Conservation (phyloP, 306 rosid genomes). For the Arachis hypogaea region DNA sequence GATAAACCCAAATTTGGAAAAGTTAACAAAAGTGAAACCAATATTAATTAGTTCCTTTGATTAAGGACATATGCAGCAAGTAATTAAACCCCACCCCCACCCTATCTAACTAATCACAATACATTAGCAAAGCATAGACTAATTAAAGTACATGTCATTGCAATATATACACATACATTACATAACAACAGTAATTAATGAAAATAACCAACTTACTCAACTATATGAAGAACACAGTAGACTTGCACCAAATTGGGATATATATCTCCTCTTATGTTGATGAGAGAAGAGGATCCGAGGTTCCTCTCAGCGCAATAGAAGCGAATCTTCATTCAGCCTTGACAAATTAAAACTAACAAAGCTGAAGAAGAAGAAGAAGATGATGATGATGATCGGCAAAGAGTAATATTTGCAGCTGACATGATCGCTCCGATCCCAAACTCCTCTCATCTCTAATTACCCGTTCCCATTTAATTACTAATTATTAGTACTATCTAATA, state of each 20-base stretch:
- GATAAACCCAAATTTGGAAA: conserved; percentile 22
- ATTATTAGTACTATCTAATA: conserved; percentile 3
- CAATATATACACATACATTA: conserved; percentile 44
- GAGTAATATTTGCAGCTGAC: conserved; percentile 83
- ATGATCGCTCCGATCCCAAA: conserved; percentile 98
- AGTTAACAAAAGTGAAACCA: conserved; percentile 43
- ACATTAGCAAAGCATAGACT: conserved; percentile 35
- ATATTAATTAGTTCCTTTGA: conserved; percentile 35
- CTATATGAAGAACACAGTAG: conserved; percentile 26
- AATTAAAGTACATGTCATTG: conserved; percentile 46
- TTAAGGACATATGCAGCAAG: conserved; percentile 41
- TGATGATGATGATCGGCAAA: conserved; percentile 38
- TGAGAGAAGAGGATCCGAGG: conserved; percentile 96
- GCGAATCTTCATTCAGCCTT: conserved; percentile 59
- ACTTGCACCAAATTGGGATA: conserved; percentile 39
- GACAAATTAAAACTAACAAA: conserved; percentile 56
- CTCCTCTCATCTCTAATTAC: conserved; percentile 49
- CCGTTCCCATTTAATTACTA: conserved; percentile 7
- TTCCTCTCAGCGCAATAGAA: conserved; percentile 94
- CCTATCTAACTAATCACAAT: conserved; percentile 42
- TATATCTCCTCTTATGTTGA: neutral
- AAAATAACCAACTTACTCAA: conserved; percentile 54
- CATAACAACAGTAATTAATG: conserved; percentile 35
- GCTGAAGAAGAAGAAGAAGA: no score
- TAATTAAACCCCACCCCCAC: conserved; percentile 32